Evolutionary conservation across 176 grass and related monocot genomes (phyloP), one percentile per base, ranked within the genome.

Genomic region (Oryza coarctata): DNA sequence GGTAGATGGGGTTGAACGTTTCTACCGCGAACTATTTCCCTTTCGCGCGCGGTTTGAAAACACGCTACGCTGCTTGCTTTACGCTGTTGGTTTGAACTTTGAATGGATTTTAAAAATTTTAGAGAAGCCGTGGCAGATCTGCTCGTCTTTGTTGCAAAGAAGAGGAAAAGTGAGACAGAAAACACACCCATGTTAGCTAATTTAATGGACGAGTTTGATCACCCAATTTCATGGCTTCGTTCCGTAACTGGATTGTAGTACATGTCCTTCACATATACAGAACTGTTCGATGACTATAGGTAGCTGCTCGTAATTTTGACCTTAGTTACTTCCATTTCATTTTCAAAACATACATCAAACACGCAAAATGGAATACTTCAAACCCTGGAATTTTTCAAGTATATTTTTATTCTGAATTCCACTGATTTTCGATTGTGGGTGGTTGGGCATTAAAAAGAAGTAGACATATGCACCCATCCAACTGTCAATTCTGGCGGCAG

Each of bases 1-100:
- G 30, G 3, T 2, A 1, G 32, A 33, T 1, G 32, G 9, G 33
- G 73, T 88, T 83, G 86, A 83, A 88, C 8, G 61, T 27, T 66
- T 83, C 78, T 76, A 10, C 43, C 10, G 22, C 11, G 20, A 1
- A 58, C 23, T n/a, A 2, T 58, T 58, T n/a, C n/a, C 52, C 52
- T 22, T 58, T 58, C 2, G 17, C 52, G 20, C 22, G 7, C 22
- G 52, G 52, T n/a, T n/a, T 52, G 49, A 23, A 58, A 55, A 17
- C 50, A 22, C 50, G 50, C 13, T 7, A 8, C 18, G 18, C 20
- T 55, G 18, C 15, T 55, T 55, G 50, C 18, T 55, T 55, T 55
- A 55, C 50, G 18, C 50, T 0, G 50, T 55, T 7, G 17, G 50
- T 7, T 55, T 49, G 17, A 52, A 20, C 49, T 52, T 52, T 52